Evolutionary conservation across 1,284 basidiomycete genomes (phyloP), one percentile per base, ranked within the genome.

Genomic region (Cutaneotrichosporon dermatis): DNA sequence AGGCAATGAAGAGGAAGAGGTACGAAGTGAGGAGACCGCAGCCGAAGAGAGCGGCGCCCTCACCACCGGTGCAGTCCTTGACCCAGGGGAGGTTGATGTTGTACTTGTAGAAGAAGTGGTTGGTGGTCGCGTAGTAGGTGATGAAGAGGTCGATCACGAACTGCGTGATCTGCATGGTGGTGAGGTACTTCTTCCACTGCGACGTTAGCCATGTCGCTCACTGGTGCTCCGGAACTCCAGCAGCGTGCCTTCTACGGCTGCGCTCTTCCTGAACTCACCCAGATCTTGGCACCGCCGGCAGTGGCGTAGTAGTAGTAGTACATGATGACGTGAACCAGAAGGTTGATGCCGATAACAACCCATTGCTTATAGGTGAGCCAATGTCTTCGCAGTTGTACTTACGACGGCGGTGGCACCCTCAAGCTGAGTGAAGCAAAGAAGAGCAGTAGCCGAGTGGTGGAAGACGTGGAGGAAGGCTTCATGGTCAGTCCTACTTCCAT

Each of bases 231-330:
- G 12, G 46, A 51, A 13, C 37, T 4, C 11, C 16, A 6, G 16
- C 35, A 36, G 15, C 13, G 13, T 8, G 6, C 10, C 12, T 13
- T 8, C 34, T n/a, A 25, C 13, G 8, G 13, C n/a, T 11, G 11
- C 4, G 11, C 12, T 13, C 7, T 59, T 6, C 13, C 16, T 7
- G 68, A 66, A 73, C 83, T 58, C 77, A 92, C 91, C 94, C 94
- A 97, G 79, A 97, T 91, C 80, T 84, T 90, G 73, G 88, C 88
- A 69, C 94, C 94, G 72, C 92, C 91, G 57, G 94, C 92, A 57
- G 94, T 96, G 45, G 92, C 92, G 79, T 88, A 96, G 81, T 96
- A 96, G 81, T 97, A 97, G 80, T 98, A 96, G 81, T 96, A 99
- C 96, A 99, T 99, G 71, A 98, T 81, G 72, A 99, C 93, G 80